Conservation (phyloP, 345 rosid genomes). For the Nasturtium officinale region DNA sequence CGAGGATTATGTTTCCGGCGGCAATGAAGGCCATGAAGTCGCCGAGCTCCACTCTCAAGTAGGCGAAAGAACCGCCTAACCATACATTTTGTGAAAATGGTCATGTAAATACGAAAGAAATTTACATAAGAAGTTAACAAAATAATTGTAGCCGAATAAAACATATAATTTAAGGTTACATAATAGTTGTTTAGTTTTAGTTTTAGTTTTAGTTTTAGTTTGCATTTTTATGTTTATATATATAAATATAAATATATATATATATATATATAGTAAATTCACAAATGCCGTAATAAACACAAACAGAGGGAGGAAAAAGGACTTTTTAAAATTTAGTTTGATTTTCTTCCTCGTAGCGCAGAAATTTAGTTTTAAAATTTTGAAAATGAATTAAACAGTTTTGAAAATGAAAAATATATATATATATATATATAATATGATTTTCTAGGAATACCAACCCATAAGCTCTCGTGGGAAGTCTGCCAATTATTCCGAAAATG, state of each 20-base stretch:
- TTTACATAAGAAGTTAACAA: not conserved
- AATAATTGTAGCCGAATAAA: not conserved
- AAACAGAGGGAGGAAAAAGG: too few species aligned
- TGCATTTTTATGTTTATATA: too few species aligned
- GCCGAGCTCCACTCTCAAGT: constrained; percentile 84
- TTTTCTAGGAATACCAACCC: not conserved
- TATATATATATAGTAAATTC: too few species aligned
- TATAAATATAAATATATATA: too few species aligned
- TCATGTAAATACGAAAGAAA: not conserved
- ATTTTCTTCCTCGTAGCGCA: too few species aligned
- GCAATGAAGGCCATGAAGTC: constrained; percentile 90
- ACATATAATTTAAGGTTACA: too few species aligned
- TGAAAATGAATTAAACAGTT: not conserved
- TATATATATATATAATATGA: too few species aligned
- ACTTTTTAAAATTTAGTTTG: too few species aligned
- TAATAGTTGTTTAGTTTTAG: too few species aligned
- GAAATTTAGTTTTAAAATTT: not conserved
- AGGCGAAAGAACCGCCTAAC: constrained; percentile 87
- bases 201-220: too few species aligned
- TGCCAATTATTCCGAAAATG: not conserved
- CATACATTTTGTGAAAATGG: not conserved
- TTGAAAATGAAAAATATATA: too few species aligned
- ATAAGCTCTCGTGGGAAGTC: not conserved
- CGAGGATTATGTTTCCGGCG: constrained; percentile 83
- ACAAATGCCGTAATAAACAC: too few species aligned